Evolutionary conservation across 805 yeast species (phyloP), one percentile per base, ranked within the genome.

Genomic region (Kodamaea nitidulidarum): DNA sequence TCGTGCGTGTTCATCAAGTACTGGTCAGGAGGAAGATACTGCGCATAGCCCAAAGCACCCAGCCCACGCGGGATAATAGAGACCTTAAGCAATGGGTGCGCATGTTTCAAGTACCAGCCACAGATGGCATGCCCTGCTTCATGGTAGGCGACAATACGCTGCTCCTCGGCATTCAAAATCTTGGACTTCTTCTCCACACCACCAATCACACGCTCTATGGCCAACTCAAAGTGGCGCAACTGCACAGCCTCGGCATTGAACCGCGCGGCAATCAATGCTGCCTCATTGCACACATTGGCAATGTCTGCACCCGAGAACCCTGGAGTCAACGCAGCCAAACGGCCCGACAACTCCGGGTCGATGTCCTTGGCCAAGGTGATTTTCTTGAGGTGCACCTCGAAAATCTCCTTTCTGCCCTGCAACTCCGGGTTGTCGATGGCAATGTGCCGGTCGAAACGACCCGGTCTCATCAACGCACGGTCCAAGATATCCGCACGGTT

Each of bases 61-160:
- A 84, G 93, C 11, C 98, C 98, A 54, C 98, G 77, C 29, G 99
- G 98, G 45, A 93, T 87, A 52, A 95, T 93, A 11, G 97, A 87
- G 14, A 93, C 98, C 69, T 93, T 93, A 44, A 93, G 71, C 41
- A 95, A 69, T 6, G 98, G 98, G 58, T 91, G 96, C 2, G 98
- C 96, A 61, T 76, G 75, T 60, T 85, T 78, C 54, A 93, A 73
- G 56, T 71, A 88, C 99, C 98, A 93, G 9, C 98, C 98, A 62
- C 98, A 90, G 44, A 93, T 78, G 8, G 99, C 98, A 64, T 95
- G 98, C 3, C 98, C 99, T 3, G 99, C 98, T 63, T 93, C 99
- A 59, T 95, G 98, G 55, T 84, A 93, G 1, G 98, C 98, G 41
- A 95, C 96, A 18, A 88, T 80, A 46, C 72, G 79, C 65, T 88